These are phyloP conservation scores for Aspergillus fijiensis DNA, from an alignment of 2,329 filamentous ascomycete genomes.

Conservation along the genomic window DNA sequence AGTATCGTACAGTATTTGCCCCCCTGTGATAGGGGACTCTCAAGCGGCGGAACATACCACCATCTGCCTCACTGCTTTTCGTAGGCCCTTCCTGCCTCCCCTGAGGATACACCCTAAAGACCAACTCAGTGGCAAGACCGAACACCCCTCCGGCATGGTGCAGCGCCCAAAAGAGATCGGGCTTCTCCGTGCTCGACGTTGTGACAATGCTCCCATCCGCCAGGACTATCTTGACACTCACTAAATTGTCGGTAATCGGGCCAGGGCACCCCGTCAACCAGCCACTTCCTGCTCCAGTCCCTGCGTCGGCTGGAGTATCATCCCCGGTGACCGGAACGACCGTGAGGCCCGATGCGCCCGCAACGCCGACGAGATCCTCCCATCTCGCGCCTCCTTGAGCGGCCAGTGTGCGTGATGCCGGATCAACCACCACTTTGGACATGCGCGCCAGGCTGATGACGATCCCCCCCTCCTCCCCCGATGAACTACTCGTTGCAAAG, in stretches of 20 bases:
- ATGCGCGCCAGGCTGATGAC: slow-evolving; percentile 57
- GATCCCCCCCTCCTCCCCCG: slow-evolving; percentile 53
- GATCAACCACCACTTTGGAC: slow-evolving; percentile 51
- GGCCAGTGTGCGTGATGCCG: slow-evolving; percentile 45
- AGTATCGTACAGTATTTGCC: no score
- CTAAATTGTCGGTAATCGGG: background rate
- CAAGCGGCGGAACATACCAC: no score
- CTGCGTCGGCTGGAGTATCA: background rate
- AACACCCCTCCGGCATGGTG: slow-evolving; percentile 45
- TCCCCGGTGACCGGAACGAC: background rate
- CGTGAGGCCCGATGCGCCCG: background rate
- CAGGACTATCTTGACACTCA: slow-evolving; percentile 2
- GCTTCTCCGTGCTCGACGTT: slow-evolving; percentile 44
- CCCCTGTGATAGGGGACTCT: no score
- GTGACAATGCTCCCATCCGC: slow-evolving; percentile 34
- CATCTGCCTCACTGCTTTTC: no score
- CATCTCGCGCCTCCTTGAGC: slow-evolving; percentile 56
- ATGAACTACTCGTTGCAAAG: slow-evolving; percentile 55
- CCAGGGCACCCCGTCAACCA: background rate
- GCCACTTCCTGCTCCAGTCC: background rate
- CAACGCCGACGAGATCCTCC: slow-evolving; percentile 39
- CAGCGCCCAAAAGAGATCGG: slow-evolving; percentile 50
- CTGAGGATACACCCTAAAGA: background rate
- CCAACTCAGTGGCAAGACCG: slow-evolving; percentile 47
- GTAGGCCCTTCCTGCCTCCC: no score